Evolutionary conservation across 2,329 filamentous ascomycete species (phyloP).

Genomic region (Colletotrichum phormii): DNA sequence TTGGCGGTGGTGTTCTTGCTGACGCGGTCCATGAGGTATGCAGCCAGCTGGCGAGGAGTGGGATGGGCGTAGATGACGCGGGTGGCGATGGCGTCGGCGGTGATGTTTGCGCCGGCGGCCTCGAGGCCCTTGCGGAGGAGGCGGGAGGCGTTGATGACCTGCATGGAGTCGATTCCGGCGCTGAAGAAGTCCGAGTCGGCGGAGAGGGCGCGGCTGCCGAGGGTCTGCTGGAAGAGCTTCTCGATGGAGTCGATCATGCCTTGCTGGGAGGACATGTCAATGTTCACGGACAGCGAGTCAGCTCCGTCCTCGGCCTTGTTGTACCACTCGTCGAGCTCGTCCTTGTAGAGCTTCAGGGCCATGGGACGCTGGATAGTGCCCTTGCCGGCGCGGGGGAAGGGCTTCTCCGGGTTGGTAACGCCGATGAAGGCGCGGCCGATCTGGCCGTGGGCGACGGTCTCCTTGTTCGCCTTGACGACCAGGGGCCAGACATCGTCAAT

Average conservation of each 20-base stretch:
- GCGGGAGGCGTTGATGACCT: slow-evolving; percentile 50
- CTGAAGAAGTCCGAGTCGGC: slow-evolving; percentile 51
- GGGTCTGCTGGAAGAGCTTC: slow-evolving; percentile 37
- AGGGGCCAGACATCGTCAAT: slow-evolving; percentile 58
- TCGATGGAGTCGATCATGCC: slow-evolving; percentile 42
- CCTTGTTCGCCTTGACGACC: slow-evolving; percentile 56
- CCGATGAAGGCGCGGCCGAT: slow-evolving; percentile 54
- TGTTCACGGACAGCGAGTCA: slow-evolving; percentile 55
- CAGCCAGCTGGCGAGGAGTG: slow-evolving; percentile 48
- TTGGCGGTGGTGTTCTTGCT: slow-evolving; percentile 28
- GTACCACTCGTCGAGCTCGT: slow-evolving; percentile 57
- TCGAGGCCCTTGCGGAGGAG: slow-evolving; percentile 50
- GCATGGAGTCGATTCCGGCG: slow-evolving; percentile 53
- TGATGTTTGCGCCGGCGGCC: slow-evolving; percentile 45
- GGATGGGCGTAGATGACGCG: slow-evolving; percentile 54
- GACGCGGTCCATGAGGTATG: slow-evolving; percentile 44
- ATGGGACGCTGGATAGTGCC: slow-evolving; percentile 56
- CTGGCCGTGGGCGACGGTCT: slow-evolving; percentile 53
- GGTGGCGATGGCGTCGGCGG: slow-evolving; percentile 49
- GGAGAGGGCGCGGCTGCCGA: slow-evolving; percentile 36
- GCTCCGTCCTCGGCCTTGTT: slow-evolving; percentile 48
- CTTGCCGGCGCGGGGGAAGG: slow-evolving; percentile 58
- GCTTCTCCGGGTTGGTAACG: slow-evolving; percentile 52
- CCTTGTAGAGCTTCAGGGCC: slow-evolving; percentile 54
- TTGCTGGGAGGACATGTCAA: slow-evolving; percentile 46